Percentiles rank a stretch among this genome's conserved stretches.
phyloP scores from a whole-genome alignment of 169 alveolate genomes.

The Eimeria necatrix region DNA sequence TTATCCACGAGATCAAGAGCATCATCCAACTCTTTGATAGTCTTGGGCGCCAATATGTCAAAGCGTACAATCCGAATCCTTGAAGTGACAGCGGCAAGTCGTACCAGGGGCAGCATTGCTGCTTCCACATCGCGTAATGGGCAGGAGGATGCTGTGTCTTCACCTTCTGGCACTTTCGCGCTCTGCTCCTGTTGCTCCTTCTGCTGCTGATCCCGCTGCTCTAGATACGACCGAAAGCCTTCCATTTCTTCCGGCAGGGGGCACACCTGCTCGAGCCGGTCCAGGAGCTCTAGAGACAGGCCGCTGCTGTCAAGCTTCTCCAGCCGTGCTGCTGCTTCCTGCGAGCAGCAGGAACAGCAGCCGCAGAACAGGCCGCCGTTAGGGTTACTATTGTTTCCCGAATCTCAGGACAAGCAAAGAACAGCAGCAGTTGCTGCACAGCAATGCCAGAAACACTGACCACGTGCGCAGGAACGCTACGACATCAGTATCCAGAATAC shows the following conservation, averaged over 20 bases:
- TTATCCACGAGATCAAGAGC: constrained; percentile 74
- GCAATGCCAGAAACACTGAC: background rate
- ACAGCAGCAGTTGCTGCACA: constrained; percentile 1
- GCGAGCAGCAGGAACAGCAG: constrained; percentile 37
- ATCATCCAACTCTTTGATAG: constrained; percentile 59
- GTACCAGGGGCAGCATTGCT: constrained; percentile 34
- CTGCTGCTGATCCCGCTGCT: constrained; percentile 34
- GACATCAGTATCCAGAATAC: constrained; percentile 26
- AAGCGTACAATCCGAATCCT: constrained; percentile 15
- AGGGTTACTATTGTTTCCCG: background rate
- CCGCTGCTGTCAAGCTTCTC: constrained; percentile 79
- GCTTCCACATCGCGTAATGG: constrained; percentile 68
- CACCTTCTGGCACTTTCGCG: background rate
- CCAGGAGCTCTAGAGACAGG: constrained; percentile 80
- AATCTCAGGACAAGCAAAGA: background rate
- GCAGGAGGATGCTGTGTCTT: background rate
- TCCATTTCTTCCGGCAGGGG: constrained; percentile 81
- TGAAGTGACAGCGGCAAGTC: constrained; percentile 22
- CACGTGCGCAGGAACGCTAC: background rate
- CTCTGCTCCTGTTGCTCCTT: constrained; percentile 14
- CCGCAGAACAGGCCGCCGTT: background rate
- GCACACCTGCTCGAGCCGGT: constrained; percentile 82
- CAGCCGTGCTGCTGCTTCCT: constrained; percentile 79
- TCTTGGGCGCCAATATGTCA: constrained; percentile 2
- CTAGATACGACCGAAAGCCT: constrained; percentile 8